Conservation (phyloP, 1,284 basidiomycete genomes). For the Nidula niveotomentosa region DNA sequence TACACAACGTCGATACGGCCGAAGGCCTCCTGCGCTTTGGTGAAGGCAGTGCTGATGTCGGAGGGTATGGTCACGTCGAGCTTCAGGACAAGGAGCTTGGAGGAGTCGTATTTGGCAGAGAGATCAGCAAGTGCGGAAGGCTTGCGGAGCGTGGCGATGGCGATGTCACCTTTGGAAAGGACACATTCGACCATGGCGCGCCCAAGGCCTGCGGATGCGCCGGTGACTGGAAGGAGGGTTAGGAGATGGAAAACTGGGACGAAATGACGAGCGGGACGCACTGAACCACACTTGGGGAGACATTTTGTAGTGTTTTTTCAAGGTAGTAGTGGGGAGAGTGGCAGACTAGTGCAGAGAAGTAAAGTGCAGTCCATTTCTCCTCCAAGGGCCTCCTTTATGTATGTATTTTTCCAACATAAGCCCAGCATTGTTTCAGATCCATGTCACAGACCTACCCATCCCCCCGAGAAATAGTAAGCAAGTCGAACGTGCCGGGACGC, state of each 20-base stretch:
- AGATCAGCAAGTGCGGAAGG: constrained; percentile 21
- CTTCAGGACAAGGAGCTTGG: constrained; percentile 10
- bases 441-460: too few species aligned
- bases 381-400: too few species aligned
- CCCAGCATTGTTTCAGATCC: too few species aligned
- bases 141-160: constrained; percentile 28
- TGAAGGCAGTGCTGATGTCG: constrained; percentile 32
- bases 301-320: too few species aligned
- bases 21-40: constrained; percentile 27
- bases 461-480: too few species aligned
- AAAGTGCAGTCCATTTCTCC: too few species aligned
- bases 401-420: too few species aligned
- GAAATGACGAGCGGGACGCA: background rate
- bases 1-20: constrained; percentile 42
- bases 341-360: too few species aligned
- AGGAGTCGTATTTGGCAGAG: constrained; percentile 11
- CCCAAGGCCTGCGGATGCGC: background rate
- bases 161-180: constrained; percentile 16
- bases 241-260: background rate
- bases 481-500: too few species aligned
- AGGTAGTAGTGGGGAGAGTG: too few species aligned
- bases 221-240: background rate
- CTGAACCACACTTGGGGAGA: background rate
- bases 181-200: background rate
- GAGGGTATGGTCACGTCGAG: constrained; percentile 33